Evolutionary conservation across 352 stramenopile genomes (phyloP), one percentile per base, ranked within the genome.

Genomic region (Globisporangium mamillatum): DNA sequence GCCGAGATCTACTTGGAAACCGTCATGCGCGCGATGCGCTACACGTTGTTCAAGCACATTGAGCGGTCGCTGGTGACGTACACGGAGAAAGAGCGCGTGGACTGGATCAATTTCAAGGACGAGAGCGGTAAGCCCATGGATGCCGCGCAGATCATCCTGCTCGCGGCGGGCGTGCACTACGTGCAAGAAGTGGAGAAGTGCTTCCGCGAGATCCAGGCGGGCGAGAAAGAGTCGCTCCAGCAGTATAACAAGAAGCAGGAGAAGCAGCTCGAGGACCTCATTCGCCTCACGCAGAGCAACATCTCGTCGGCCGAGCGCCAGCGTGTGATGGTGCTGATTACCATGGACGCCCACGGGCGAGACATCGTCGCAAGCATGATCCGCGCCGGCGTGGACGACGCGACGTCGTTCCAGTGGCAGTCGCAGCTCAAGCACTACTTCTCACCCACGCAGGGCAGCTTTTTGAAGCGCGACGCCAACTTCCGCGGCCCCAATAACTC

Each of bases 1-100:
- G 95, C 98, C 20, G 97, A 99, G 72, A 97, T 98, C 68, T 99
- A 99, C 78, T 88, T 99, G 60, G 94, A 98, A 75, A 98, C 92
- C 0, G 82, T 99, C 32, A 91, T 99, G 74, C 82, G 97, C 55
- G 92, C 89, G 4, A 98, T 98, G 91, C 97, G 97, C 60, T 72
- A 86, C 50, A 98, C 97, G 7, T 78, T 99, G 38, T 98, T 98
- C 72, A 89, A 97, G 66, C 97, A 98, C 53, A 93, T 99, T 62
- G 92, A 96, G 53, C 86, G 94, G 22, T 98, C 92, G 14, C 73
- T 99, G 14, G 82, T 90, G 41, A 79, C 90, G 1, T 99, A 99
- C 80, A 86, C 86, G 14, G 75, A 94, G 63, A 94, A 98, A 81
- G 79, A 88, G 18, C 91, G 97, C 67, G 84, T 91, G 10, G 95